phyloP scores from a whole-genome alignment of 1,284 basidiomycete genomes.

The Megacollybia platyphylla region DNA sequence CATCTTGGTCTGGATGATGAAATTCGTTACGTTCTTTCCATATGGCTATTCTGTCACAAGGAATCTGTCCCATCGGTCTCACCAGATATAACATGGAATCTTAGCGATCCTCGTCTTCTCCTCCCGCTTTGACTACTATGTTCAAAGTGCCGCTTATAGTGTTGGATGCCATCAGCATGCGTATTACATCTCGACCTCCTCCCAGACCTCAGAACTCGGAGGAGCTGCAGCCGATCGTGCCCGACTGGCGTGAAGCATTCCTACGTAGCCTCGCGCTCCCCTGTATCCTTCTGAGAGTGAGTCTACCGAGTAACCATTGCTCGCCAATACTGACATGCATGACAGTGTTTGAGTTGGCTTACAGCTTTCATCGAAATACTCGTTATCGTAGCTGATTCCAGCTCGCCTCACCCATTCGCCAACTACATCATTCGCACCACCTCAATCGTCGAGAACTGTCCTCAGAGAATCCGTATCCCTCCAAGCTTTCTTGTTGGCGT shows the following conservation, averaged over 20 bases:
- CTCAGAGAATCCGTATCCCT: background rate
- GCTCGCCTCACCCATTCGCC: background rate
- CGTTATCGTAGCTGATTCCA: background rate
- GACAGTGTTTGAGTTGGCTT: background rate
- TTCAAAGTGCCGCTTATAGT: background rate
- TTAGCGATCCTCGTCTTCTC: too few relatives aligned
- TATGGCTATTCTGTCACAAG: too few relatives aligned
- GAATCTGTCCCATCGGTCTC: too few relatives aligned
- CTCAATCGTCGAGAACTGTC: background rate
- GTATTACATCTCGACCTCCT: background rate
- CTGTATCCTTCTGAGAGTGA: background rate
- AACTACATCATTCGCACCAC: background rate
- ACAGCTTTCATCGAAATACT: background rate
- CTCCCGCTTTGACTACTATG: background rate
- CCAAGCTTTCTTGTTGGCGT: constrained; percentile 8
- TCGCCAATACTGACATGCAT: background rate
- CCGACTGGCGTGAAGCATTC: background rate
- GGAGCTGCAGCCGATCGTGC: background rate
- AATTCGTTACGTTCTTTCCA: too few relatives aligned
- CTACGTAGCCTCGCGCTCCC: background rate
- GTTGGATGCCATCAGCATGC: background rate
- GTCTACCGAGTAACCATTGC: background rate
- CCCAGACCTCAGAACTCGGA: background rate
- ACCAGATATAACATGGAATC: too few relatives aligned
- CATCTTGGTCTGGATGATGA: too few relatives aligned